These are phyloP conservation scores for Agaricales sp. DNA, from an alignment of 1,284 basidiomycete species.

Conservation along the genomic window DNA sequence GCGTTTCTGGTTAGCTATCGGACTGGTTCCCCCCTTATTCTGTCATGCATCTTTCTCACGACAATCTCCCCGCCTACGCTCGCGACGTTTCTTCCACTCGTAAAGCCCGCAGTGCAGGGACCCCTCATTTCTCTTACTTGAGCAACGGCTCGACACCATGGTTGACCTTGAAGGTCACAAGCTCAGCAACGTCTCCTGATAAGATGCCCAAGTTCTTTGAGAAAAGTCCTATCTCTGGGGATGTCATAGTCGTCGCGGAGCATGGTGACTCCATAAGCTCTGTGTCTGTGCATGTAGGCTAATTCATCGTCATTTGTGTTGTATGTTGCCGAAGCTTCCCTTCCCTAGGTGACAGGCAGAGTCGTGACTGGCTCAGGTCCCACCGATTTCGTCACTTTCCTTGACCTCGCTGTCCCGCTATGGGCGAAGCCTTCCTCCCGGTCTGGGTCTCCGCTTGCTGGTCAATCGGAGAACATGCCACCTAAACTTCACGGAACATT, in stretches of 20 bases:
- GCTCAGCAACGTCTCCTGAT: not conserved
- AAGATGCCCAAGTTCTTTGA: not conserved
- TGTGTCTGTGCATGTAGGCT: not conserved
- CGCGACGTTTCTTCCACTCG: not conserved
- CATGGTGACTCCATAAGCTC: not conserved
- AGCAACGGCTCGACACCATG: not conserved
- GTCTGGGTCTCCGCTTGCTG: not conserved
- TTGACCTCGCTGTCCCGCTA: not conserved
- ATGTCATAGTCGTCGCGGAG: not conserved
- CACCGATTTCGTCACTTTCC: not conserved
- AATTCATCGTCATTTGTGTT: not conserved
- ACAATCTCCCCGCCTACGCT: not conserved
- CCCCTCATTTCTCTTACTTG: not conserved
- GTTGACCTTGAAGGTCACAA: not conserved
- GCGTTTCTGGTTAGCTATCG: not conserved
- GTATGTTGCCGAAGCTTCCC: not conserved
- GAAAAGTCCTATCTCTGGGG: not conserved
- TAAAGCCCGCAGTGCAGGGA: not conserved
- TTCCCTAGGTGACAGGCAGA: not conserved
- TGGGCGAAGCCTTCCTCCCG: not conserved
- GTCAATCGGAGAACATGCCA: not conserved
- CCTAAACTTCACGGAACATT: not conserved
- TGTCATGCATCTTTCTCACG: slow-evolving; percentile 1
- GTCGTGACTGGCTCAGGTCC: not conserved
- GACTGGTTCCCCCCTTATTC: not conserved